These are phyloP conservation scores for Podosphaera xanthii DNA, from an alignment of 2,329 filamentous ascomycete species.

Conservation along the genomic window DNA sequence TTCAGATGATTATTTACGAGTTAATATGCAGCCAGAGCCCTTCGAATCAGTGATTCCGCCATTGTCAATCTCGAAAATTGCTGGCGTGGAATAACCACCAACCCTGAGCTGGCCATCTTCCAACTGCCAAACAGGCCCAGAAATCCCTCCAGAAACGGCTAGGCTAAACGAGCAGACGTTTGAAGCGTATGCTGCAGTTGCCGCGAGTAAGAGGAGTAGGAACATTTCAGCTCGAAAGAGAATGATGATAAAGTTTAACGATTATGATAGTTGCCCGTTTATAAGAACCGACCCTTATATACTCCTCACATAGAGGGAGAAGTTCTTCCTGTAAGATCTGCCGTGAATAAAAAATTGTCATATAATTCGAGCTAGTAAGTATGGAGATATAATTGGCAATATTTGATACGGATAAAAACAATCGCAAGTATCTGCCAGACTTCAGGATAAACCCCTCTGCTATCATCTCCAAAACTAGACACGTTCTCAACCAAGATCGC, in stretches of 20 bases:
- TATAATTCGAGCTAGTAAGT: no score
- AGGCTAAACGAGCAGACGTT: constrained; percentile 27
- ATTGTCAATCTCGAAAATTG: constrained; percentile 28
- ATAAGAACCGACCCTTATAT: no score
- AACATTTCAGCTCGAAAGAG: neutral
- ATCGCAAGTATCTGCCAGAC: no score
- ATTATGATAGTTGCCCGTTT: no score
- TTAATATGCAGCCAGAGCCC: constrained; percentile 39
- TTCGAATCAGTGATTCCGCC: constrained; percentile 30
- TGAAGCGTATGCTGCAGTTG: neutral
- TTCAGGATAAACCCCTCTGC: no score
- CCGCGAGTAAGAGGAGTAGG: neutral
- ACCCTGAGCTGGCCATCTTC: constrained; percentile 37
- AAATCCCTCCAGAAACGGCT: constrained; percentile 23
- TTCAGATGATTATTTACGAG: constrained; percentile 20
- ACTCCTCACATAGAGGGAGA: no score
- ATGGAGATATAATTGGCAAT: no score
- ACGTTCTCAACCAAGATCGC: no score
- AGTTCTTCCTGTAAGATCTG: no score
- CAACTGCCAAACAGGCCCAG: constrained; percentile 34
- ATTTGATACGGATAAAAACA: no score
- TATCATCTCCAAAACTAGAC: no score
- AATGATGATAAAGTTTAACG: neutral
- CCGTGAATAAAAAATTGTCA: no score
- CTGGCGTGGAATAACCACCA: constrained; percentile 21